A percentile compares a stretch with the other conserved stretches of the same genome.
Evolutionary conservation across 2,329 filamentous ascomycete genomes (phyloP).

Genomic region (Hymenoscyphus scutula): DNA sequence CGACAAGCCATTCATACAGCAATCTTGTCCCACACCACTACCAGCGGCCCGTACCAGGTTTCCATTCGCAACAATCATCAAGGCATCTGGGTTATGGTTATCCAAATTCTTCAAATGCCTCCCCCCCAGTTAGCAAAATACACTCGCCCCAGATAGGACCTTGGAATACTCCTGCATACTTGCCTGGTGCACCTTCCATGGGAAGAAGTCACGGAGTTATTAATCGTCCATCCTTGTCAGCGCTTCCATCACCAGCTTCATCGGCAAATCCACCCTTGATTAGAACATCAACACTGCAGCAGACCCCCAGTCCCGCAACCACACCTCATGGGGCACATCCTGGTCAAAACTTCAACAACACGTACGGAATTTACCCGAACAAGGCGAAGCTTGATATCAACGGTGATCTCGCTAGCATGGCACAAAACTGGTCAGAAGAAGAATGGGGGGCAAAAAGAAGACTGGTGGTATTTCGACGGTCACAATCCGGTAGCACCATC

Average conservation of each 20-base stretch:
- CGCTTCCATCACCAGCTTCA: slow-evolving; percentile 27
- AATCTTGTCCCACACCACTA: slow-evolving; percentile 37
- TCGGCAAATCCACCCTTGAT: slow-evolving; percentile 58
- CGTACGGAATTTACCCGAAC: slow-evolving; percentile 69
- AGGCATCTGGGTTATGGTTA: slow-evolving; percentile 43
- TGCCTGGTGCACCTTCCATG: slow-evolving; percentile 42
- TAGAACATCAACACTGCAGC: slow-evolving; percentile 64
- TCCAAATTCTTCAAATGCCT: slow-evolving; percentile 40
- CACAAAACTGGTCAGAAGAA: slow-evolving; percentile 75
- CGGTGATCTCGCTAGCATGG: slow-evolving; percentile 83
- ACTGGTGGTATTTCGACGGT: slow-evolving; percentile 84
- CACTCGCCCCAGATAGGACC: slow-evolving; percentile 46
- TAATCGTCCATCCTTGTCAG: slow-evolving; percentile 23
- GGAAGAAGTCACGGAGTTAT: slow-evolving; percentile 40
- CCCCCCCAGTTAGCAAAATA: slow-evolving; percentile 44
- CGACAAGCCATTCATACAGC: slow-evolving; percentile 46
- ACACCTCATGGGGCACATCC: slow-evolving; percentile 41
- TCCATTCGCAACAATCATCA: slow-evolving; percentile 38
- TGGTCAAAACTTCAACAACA: slow-evolving; percentile 31
- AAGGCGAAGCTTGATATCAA: slow-evolving; percentile 84
- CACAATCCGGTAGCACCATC: slow-evolving; percentile 78
- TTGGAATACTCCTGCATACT: slow-evolving; percentile 48
- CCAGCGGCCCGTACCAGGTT: slow-evolving; percentile 38
- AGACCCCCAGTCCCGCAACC: slow-evolving; percentile 47
- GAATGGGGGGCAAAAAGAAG: slow-evolving; percentile 77